Evolutionary conservation across 1,284 basidiomycete species (phyloP).

Genomic region (Vanrija sp.): DNA sequence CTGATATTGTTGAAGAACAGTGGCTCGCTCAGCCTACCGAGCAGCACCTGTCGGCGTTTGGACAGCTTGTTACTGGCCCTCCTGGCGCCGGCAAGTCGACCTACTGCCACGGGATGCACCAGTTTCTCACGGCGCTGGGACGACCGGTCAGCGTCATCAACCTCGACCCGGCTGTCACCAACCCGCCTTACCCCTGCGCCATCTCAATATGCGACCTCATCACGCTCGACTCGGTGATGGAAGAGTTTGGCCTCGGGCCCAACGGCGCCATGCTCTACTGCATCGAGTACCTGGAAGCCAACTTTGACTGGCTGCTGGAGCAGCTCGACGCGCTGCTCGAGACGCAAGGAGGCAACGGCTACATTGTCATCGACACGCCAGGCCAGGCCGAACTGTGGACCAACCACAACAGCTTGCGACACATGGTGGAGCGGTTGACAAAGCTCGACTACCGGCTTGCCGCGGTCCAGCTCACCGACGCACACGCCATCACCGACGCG

Average conservation of each 20-base stretch:
- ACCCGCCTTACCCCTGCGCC: constrained; percentile 86
- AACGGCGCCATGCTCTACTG: constrained; percentile 97
- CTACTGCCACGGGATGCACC: constrained; percentile 84
- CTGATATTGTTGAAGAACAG: not conserved
- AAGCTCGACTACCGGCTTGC: constrained; percentile 86
- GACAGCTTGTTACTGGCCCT: constrained; percentile 73
- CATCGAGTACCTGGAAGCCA: constrained; percentile 94
- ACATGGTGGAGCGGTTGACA: constrained; percentile 65
- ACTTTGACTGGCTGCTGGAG: constrained; percentile 87
- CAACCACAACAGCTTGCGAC: constrained; percentile 84
- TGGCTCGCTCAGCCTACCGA: not conserved
- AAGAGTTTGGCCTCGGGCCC: constrained; percentile 78
- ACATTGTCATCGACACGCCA: constrained; percentile 92
- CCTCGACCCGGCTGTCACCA: constrained; percentile 86
- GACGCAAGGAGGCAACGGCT: constrained; percentile 50
- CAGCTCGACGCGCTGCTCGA: constrained; percentile 59
- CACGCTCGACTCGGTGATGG: constrained; percentile 84
- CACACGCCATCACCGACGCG: constrained; percentile 94
- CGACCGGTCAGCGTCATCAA: constrained; percentile 88
- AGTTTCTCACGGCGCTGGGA: constrained; percentile 76
- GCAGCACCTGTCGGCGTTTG: constrained; percentile 36
- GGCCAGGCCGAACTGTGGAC: constrained; percentile 98
- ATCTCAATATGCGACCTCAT: constrained; percentile 84
- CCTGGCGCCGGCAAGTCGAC: constrained; percentile 93
- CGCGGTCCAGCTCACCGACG: constrained; percentile 91